Percentiles rank a stretch among this genome's conserved stretches.
Conservation (phyloP, 345 rosid species). For the Psidium guajava region DNA sequence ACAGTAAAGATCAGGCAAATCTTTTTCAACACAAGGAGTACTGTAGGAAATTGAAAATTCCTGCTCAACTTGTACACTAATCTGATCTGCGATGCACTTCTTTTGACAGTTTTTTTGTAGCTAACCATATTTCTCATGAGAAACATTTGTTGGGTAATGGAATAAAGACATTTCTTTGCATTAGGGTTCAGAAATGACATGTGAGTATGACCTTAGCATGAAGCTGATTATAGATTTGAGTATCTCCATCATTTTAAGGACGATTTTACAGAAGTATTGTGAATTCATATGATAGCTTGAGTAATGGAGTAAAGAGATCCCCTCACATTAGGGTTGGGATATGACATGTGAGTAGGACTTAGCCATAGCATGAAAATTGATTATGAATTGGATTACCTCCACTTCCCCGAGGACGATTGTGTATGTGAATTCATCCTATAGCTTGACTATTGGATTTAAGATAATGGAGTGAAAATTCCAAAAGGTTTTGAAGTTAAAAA, state of each 20-base stretch:
- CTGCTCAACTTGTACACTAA: neutral
- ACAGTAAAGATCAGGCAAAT: neutral
- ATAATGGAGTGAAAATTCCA: no score
- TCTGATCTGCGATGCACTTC: neutral
- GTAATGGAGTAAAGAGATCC: no score
- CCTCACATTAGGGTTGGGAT: no score
- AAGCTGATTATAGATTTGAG: neutral
- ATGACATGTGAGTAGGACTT: no score
- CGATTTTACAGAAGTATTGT: neutral
- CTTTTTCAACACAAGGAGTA: neutral
- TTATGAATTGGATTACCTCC: neutral
- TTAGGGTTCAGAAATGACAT: neutral
- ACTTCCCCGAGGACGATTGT: no score
- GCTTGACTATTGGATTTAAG: neutral
- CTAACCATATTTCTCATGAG: neutral
- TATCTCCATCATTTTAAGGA: neutral
- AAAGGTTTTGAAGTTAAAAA: rapidly evolving
- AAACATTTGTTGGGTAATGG: neutral
- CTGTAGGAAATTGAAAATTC: neutral
- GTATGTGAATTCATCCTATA: neutral
- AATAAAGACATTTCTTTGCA: neutral
- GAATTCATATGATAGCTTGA: neutral
- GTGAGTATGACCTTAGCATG: neutral
- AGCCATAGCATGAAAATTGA: neutral
- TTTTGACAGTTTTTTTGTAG: neutral